Conservation (phyloP, 2,329 filamentous ascomycete genomes). For the Phoma herbarum region DNA sequence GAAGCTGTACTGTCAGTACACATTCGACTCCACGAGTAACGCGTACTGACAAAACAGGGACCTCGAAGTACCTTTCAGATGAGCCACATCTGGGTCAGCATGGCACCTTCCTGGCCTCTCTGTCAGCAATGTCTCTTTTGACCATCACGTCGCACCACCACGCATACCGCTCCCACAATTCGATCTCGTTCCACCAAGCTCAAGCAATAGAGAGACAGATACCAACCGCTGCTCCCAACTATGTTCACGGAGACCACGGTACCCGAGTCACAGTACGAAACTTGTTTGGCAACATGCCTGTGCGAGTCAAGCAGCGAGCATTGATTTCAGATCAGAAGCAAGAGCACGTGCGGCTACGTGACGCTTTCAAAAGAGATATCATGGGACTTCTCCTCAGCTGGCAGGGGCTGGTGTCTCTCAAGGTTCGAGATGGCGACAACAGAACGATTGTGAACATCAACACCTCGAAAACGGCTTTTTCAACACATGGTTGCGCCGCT, state of each 20-base stretch:
- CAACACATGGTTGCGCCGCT: background rate
- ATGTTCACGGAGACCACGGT: slow-evolving; percentile 68
- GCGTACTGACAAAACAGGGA: slow-evolving; percentile 64
- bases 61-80: slow-evolving; percentile 70
- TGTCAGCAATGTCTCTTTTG: slow-evolving; percentile 79
- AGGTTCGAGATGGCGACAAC: slow-evolving; percentile 63
- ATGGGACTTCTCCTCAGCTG: slow-evolving; percentile 76
- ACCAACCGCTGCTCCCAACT: slow-evolving; percentile 68
- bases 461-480: slow-evolving; percentile 10
- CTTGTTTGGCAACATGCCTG: slow-evolving; percentile 89
- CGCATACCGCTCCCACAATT: slow-evolving; percentile 68
- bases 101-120: slow-evolving; percentile 79
- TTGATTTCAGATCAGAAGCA: slow-evolving; percentile 59
- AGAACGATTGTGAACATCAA: slow-evolving; percentile 49
- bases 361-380: slow-evolving; percentile 66
- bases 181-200: slow-evolving; percentile 75
- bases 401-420: slow-evolving; percentile 64
- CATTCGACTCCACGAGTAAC: slow-evolving; percentile 8
- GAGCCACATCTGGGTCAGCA: slow-evolving; percentile 68
- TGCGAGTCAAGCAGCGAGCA: slow-evolving; percentile 82
- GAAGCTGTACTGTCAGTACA: slow-evolving; percentile 71
- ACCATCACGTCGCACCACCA: slow-evolving; percentile 77
- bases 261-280: slow-evolving; percentile 80
- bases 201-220: slow-evolving; percentile 69
- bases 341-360: slow-evolving; percentile 71